Base-by-base conservation (phyloP, 2,329 filamentous ascomycete genomes). In the Tolypocladium nubicola region DNA sequence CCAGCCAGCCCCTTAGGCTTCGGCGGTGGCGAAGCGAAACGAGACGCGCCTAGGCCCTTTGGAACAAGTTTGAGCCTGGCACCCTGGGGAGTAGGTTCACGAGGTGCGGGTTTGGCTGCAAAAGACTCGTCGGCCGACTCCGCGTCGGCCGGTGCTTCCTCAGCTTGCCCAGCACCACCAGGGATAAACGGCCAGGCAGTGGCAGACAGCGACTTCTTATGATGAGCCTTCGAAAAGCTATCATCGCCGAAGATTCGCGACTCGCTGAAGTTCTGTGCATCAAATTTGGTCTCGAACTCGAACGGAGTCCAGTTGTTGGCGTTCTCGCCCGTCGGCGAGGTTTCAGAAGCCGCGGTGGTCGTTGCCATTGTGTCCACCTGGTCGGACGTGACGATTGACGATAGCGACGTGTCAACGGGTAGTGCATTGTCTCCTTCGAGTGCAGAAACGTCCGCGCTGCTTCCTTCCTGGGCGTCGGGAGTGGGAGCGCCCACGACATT, bases 101-200 rank as follows among this genome's bases (percentile, higher is more conserved):
- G 56, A 56, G 59, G 59, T 57, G 62, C 40, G 14, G 64, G 59
- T 43, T 63, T 61, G 47, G 54, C 37, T 21, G 56, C 55, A 26
- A 59, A 60, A 3, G 64, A 63, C 26, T 66, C 63, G 37, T 58
- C 60, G n/a, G 65, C 62, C 9, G 60, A 59, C n/a, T 62, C 58
- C 10, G 61, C 62, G n/a, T 64, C 62, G 13, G 59, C 55, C 5
- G 61, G 26, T 3, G 33, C 33, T 11, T 58, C 55, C 1, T 65
- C 64, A 35, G 67, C 58, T 41, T 66, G 63, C 59, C 70, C 58
- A 62, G 67, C 61, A 38, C 66, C 71, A 21, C 75, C 73, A 16
- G 81, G 79, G 5, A 76, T 79, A 67, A 94, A 95, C 0, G 87
- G 80, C 64, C 82, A 83, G 0, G 89, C 88, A 19, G 83, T 79